Conservation (phyloP, 2,329 filamentous ascomycete genomes). For the Elsinoe ampelina region DNA sequence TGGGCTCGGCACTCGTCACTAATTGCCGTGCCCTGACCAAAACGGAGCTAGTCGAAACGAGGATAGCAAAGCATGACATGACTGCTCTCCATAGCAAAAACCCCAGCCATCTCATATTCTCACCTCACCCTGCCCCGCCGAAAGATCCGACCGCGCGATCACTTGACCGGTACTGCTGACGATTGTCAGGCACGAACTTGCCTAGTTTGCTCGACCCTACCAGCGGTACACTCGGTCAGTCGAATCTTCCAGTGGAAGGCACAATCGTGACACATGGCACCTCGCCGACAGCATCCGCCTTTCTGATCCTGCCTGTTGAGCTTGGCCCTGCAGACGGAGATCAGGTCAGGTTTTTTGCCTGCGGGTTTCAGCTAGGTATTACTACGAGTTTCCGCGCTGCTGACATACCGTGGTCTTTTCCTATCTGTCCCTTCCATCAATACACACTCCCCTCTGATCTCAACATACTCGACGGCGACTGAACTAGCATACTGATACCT, state of each 20-base stretch:
- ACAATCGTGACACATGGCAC: conserved; percentile 2
- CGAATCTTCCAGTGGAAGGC: conserved; percentile 9
- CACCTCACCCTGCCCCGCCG: background rate
- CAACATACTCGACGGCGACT: background rate
- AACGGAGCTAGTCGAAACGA: background rate
- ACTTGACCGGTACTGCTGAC: conserved; percentile 10
- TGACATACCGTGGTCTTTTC: conserved; percentile 10
- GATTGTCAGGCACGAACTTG: conserved; percentile 7
- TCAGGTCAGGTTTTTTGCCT: conserved; percentile 1
- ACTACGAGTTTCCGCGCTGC: background rate
- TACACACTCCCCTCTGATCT: background rate
- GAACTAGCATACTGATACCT: too few species aligned
- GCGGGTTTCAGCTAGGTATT: conserved; percentile 11
- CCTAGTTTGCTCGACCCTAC: background rate
- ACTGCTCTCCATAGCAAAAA: background rate
- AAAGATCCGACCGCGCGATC: background rate
- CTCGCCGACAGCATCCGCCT: background rate
- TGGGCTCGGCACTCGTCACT: conserved; percentile 1
- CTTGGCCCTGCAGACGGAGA: background rate
- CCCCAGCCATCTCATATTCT: conserved; percentile 1
- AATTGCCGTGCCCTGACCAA: background rate
- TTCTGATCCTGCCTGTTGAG: background rate
- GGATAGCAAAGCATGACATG: conserved; percentile 5
- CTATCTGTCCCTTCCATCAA: background rate
- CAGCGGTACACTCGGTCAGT: background rate